phyloP scores from a whole-genome alignment of 768 basidiomycete species.

The Lentinula detonsa region DNA sequence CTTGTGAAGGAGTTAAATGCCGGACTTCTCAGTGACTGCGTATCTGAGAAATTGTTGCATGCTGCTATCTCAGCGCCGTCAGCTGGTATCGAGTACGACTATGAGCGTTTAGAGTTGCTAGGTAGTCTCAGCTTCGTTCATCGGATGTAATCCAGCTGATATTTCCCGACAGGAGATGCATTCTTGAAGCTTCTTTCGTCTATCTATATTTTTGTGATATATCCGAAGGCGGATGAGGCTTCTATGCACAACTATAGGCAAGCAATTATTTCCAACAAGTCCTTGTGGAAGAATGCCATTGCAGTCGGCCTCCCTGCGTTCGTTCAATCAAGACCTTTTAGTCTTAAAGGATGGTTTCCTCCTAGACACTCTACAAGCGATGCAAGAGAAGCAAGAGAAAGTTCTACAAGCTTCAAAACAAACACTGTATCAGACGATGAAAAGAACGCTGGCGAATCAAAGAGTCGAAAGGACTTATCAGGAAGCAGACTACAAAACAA shows the following conservation, averaged over 20 bases:
- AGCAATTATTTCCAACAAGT: constrained; percentile 69
- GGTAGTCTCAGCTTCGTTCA: constrained; percentile 36
- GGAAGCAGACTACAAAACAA: constrained; percentile 4
- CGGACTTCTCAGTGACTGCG: constrained; percentile 53
- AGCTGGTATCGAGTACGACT: constrained; percentile 64
- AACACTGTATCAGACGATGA: background rate
- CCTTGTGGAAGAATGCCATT: constrained; percentile 49
- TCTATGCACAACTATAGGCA: constrained; percentile 62
- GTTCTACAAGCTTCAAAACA: background rate
- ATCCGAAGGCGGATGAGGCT: constrained; percentile 61
- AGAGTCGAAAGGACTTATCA: background rate
- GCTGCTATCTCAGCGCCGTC: constrained; percentile 68
- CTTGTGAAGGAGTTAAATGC: constrained; percentile 77
- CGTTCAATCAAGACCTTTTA: constrained; percentile 68
- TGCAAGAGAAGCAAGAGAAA: background rate
- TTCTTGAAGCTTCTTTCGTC: constrained; percentile 78
- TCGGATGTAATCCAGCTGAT: background rate
- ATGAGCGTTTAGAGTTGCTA: constrained; percentile 80
- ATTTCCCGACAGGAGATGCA: constrained; percentile 54
- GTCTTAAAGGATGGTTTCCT: constrained; percentile 61
- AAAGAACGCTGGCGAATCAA: background rate
- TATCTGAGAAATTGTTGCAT: constrained; percentile 56
- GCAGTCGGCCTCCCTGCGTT: constrained; percentile 61
- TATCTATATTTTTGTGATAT: constrained; percentile 65
- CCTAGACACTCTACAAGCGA: constrained; percentile 26